These are phyloP conservation scores for Phytophthora vignae DNA, from an alignment of 352 stramenopile species.

Conservation along the genomic window DNA sequence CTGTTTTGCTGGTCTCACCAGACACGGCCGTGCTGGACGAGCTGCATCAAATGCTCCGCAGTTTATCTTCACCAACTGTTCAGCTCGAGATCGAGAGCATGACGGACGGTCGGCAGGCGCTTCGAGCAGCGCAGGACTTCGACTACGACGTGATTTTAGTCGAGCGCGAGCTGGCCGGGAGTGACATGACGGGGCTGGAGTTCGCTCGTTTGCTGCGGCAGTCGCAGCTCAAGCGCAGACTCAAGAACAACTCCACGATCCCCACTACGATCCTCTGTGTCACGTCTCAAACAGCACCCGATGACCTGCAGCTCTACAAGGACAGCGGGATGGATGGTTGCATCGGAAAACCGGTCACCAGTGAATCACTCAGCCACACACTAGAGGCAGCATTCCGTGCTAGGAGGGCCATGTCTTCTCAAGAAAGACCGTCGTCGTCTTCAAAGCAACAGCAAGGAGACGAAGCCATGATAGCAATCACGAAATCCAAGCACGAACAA, in stretches of 20 bases:
- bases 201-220: slow-evolving; percentile 83
- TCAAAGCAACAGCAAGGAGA: slow-evolving; percentile 8
- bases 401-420: background rate
- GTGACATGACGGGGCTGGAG: slow-evolving; percentile 70
- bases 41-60: slow-evolving; percentile 44
- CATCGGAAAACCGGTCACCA: slow-evolving; percentile 82
- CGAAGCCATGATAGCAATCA: slow-evolving; percentile 48
- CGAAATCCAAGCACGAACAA: slow-evolving; percentile 54
- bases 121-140: slow-evolving; percentile 56
- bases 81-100: slow-evolving; percentile 69
- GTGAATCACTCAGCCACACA: slow-evolving; percentile 73
- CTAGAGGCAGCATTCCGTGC: slow-evolving; percentile 75
- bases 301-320: slow-evolving; percentile 90
- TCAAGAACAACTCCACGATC: slow-evolving; percentile 37
- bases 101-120: slow-evolving; percentile 55
- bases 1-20: slow-evolving; percentile 49
- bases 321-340: slow-evolving; percentile 93
- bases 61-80: slow-evolving; percentile 19
- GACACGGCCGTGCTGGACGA: slow-evolving; percentile 42
- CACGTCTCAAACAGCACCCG: slow-evolving; percentile 57
- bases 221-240: slow-evolving; percentile 63
- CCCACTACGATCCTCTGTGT: slow-evolving; percentile 71
- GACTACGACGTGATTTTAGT: slow-evolving; percentile 89
- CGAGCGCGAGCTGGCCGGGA: slow-evolving; percentile 63
- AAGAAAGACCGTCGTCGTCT: slow-evolving; percentile 3